Evolutionary conservation across 2,329 filamentous ascomycete species (phyloP).

Genomic region (Fusarium scirpi): DNA sequence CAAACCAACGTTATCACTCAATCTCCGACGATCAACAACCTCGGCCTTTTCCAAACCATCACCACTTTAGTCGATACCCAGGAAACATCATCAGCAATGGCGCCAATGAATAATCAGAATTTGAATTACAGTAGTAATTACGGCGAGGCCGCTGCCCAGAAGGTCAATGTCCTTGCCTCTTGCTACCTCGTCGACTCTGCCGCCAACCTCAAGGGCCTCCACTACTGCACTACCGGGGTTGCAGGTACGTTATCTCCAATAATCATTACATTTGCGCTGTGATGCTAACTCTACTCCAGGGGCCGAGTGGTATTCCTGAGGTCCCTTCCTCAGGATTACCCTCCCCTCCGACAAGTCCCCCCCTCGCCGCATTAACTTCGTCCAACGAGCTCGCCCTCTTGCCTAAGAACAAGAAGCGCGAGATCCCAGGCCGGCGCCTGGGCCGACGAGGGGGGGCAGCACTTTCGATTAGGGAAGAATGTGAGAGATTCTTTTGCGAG

Average conservation of each 20-base stretch:
- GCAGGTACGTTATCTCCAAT: conserved; percentile 67
- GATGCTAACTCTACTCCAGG: conserved; percentile 58
- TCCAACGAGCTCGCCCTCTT: conserved; percentile 75
- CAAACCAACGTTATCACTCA: conserved; percentile 11
- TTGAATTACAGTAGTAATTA: conserved; percentile 81
- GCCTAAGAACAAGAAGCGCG: conserved; percentile 65
- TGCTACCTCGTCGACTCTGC: conserved; percentile 87
- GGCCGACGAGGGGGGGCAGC: conserved; percentile 87
- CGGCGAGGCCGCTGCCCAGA: conserved; percentile 73
- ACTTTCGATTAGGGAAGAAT: conserved; percentile 98
- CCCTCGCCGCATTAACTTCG: conserved; percentile 80
- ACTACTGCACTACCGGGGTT: conserved; percentile 95
- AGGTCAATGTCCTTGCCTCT: conserved; percentile 85
- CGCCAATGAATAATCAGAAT: conserved; percentile 78
- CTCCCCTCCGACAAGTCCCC: conserved; percentile 89
- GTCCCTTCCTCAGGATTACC: conserved; percentile 86
- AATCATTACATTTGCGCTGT: neutral
- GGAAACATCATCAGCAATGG: conserved; percentile 59
- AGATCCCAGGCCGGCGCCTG: conserved; percentile 57
- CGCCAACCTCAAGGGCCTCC: conserved; percentile 81
- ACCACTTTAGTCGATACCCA: conserved; percentile 40
- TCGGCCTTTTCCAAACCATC: conserved; percentile 14
- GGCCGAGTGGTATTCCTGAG: conserved; percentile 96
- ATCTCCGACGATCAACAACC: conserved; percentile 26
- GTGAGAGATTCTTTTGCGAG: conserved; percentile 99